These are phyloP conservation scores for Linderniella brevidens DNA, from an alignment of 257 asterid species.

Conservation along the genomic window DNA sequence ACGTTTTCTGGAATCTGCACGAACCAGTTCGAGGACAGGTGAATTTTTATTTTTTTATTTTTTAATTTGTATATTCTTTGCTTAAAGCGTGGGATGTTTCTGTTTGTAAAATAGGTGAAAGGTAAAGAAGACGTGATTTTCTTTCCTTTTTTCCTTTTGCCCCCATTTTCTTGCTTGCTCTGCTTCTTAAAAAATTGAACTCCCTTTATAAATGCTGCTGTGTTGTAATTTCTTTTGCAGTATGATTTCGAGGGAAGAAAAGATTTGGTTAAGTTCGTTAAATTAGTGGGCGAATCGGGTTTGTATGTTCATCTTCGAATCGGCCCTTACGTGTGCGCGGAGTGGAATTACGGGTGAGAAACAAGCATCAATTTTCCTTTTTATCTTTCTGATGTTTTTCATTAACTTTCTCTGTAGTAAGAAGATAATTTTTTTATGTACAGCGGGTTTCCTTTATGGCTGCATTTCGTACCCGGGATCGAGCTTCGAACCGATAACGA, in stretches of 20 bases:
- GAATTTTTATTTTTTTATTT: neutral
- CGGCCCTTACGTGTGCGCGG: conserved; percentile 88
- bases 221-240: conserved; percentile 21
- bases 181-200: neutral
- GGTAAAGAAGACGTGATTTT: too few species aligned
- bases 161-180: conserved; percentile 18
- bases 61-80: neutral
- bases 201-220: conserved; percentile 1
- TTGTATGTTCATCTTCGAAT: conserved; percentile 53
- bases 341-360: conserved; percentile 80
- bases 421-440: conserved; percentile 3
- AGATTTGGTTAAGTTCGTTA: conserved; percentile 64
- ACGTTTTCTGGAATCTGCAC: conserved; percentile 77
- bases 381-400: neutral
- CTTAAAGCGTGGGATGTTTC: neutral
- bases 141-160: too few species aligned
- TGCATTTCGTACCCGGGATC: conserved; percentile 77
- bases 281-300: conserved; percentile 63
- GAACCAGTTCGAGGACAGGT: conserved; percentile 82
- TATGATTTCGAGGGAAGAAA: conserved; percentile 67
- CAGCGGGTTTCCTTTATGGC: conserved; percentile 96
- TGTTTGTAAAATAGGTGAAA: neutral
- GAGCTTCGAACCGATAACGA: conserved; percentile 62
- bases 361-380: neutral
- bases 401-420: neutral